Percentiles rank a stretch among this genome's conserved stretches.
These are phyloP conservation scores for Citeromyces matritensis DNA, from an alignment of 805 yeast species.

Conservation along the genomic window DNA sequence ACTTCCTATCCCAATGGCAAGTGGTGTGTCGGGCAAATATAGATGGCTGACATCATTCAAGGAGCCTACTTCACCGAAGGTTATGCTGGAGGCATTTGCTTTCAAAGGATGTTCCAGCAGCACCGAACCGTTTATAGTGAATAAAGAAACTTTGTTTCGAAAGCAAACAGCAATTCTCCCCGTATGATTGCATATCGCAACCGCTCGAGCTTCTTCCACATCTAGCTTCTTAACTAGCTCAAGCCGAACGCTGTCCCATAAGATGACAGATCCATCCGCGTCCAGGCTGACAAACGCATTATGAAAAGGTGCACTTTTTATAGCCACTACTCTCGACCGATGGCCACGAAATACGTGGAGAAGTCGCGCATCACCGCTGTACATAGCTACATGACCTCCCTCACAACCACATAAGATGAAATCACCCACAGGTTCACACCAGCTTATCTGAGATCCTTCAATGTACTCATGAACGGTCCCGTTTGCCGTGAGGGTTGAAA, in stretches of 20 bases:
- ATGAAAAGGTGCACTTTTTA: conserved; percentile 34
- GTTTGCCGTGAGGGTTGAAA: no score
- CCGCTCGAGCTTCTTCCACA: conserved; percentile 9
- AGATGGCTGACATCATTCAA: neutral
- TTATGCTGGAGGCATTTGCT: neutral
- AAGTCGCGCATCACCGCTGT: neutral
- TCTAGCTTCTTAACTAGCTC: conserved; percentile 26
- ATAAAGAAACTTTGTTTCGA: conserved; percentile 16
- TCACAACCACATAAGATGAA: conserved; percentile 26
- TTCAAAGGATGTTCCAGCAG: neutral
- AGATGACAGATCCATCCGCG: conserved; percentile 30
- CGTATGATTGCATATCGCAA: conserved; percentile 35
- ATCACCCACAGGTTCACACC: no score
- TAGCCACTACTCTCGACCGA: conserved; percentile 22
- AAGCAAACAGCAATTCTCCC: conserved; percentile 33
- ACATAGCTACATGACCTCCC: conserved; percentile 16
- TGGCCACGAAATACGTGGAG: conserved; percentile 41
- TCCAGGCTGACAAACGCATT: conserved; percentile 43
- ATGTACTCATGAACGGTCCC: no score
- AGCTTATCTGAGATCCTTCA: no score
- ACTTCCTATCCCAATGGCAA: neutral
- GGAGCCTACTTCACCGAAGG: neutral
- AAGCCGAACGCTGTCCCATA: conserved; percentile 52
- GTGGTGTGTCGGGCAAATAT: neutral
- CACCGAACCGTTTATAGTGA: conserved; percentile 38